A percentile compares a stretch with the other conserved stretches of the same genome.
Conservation (phyloP, 495 filamentous ascomycete species). For the Daldinia caldariorum region DNA sequence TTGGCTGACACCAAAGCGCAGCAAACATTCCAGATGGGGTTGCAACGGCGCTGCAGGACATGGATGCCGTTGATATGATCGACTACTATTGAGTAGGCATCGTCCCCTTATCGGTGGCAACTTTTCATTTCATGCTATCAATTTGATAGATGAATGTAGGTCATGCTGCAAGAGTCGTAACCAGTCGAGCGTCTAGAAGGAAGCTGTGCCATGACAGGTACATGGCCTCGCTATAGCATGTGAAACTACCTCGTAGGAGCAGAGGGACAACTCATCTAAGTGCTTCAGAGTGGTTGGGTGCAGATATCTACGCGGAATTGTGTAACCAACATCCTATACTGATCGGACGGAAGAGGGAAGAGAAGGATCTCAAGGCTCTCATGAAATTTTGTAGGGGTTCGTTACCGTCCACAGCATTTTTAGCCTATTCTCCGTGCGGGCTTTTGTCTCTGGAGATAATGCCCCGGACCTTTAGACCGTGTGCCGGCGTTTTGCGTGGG, state of each 20-base stretch:
- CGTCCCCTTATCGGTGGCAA: conserved; percentile 10
- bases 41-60: background rate
- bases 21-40: background rate
- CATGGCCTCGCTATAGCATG: conserved; percentile 1
- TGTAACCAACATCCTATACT: conserved; percentile 20
- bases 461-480: conserved; percentile 1
- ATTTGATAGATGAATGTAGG: background rate
- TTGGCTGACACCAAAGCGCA: conserved; percentile 54
- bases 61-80: conserved; percentile 5
- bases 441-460: conserved; percentile 18
- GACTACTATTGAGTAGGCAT: conserved; percentile 2
- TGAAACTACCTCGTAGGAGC: conserved; percentile 2
- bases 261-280: conserved; percentile 11
- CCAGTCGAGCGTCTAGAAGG: conserved; percentile 4
- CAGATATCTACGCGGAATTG: conserved; percentile 18
- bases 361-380: background rate
- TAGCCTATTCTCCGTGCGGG: conserved; percentile 39
- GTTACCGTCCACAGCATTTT: conserved; percentile 15
- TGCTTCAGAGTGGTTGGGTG: conserved; percentile 26
- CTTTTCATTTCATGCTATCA: conserved; percentile 10
- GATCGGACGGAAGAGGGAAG: conserved; percentile 14
- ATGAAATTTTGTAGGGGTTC: conserved; percentile 11
- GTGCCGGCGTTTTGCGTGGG: conserved; percentile 10
- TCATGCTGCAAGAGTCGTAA: conserved; percentile 4
- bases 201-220: background rate